These are phyloP conservation scores for Kazachstania psychrophila DNA, from an alignment of 805 yeast genomes.

Conservation along the genomic window DNA sequence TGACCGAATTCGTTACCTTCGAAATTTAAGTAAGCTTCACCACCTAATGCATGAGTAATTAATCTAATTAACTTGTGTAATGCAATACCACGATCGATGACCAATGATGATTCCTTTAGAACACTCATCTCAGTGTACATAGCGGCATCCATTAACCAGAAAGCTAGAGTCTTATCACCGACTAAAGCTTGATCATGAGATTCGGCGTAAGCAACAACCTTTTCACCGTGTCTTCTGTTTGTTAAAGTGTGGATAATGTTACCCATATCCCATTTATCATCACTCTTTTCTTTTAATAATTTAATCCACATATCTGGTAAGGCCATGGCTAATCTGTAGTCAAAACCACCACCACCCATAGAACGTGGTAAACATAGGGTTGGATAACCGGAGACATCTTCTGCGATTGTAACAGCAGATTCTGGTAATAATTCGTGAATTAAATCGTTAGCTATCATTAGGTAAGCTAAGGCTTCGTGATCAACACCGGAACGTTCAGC, in stretches of 20 bases:
- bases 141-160: constrained; percentile 97
- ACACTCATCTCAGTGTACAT: constrained; percentile 94
- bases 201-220: constrained; percentile 86
- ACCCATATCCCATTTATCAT: constrained; percentile 89
- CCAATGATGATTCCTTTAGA: constrained; percentile 60
- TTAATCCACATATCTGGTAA: constrained; percentile 99
- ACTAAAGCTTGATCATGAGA: constrained; percentile 96
- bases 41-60: constrained; percentile 84
- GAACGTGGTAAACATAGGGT: constrained; percentile 70
- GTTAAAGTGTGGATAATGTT: constrained; percentile 71
- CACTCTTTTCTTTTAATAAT: constrained; percentile 67
- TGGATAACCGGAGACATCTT: constrained; percentile 97
- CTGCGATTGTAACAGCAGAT: constrained; percentile 73
- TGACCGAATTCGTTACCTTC: constrained; percentile 99
- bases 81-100: constrained; percentile 81
- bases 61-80: constrained; percentile 86
- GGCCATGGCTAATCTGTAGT: constrained; percentile 92
- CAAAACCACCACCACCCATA: constrained; percentile 87
- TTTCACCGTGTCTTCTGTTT: constrained; percentile 80
- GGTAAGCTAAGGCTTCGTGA: constrained; percentile 73
- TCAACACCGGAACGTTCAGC: constrained; percentile 62
- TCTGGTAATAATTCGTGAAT: constrained; percentile 46
- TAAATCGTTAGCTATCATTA: constrained; percentile 84
- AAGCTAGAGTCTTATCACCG: constrained; percentile 92
- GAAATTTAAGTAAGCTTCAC: constrained; percentile 91